Conservation (phyloP, 129 eudicot genomes). For the Chrysanthemum makinoi region DNA sequence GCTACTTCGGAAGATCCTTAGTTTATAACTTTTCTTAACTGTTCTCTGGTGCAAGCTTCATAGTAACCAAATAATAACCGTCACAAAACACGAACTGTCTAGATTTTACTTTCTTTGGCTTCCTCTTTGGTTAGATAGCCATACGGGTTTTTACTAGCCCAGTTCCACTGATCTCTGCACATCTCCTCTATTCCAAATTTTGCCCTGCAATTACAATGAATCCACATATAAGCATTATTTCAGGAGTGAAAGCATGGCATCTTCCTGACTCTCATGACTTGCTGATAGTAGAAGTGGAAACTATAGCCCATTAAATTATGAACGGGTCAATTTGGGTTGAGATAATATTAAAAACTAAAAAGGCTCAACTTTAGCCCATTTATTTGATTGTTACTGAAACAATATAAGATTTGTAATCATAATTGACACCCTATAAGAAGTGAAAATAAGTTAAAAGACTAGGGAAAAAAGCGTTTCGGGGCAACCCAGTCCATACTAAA, state of each 20-base stretch:
- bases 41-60: conserved; percentile 15
- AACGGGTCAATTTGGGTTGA: conserved; percentile 1
- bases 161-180: conserved; percentile 98
- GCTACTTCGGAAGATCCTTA: conserved; percentile 16
- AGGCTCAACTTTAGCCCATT: background rate
- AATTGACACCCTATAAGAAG: background rate
- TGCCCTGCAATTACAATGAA: conserved; percentile 53
- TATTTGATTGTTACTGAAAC: background rate
- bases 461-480: background rate
- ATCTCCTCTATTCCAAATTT: conserved; percentile 81
- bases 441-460: background rate
- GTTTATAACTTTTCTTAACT: background rate
- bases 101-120: conserved; percentile 28
- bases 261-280: too few relatives aligned
- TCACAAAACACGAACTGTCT: conserved; percentile 7
- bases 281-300: background rate
- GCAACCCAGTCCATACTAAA: background rate
- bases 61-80: conserved; percentile 9
- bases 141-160: conserved; percentile 98
- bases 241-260: background rate
- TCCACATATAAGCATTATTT: conserved; percentile 5
- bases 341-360: too few relatives aligned
- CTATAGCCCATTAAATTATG: background rate
- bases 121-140: conserved; percentile 56
- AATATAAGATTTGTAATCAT: background rate